Percentiles rank a stretch among this genome's conserved stretches.
Conservation (phyloP, 768 basidiomycete species). For the Tylopilus cervinicoccineus region DNA sequence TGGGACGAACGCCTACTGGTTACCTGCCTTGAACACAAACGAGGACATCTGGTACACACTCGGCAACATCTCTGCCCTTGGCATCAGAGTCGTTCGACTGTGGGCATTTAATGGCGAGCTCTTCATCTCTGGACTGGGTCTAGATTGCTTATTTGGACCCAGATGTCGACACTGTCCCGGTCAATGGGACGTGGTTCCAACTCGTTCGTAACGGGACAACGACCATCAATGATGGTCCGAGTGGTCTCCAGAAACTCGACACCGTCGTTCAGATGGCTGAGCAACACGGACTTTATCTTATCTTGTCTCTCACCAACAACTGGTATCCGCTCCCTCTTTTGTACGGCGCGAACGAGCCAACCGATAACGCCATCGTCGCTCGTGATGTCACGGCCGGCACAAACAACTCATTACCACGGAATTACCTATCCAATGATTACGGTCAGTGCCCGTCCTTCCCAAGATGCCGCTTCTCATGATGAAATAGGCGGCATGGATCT, state of each 20-base stretch:
- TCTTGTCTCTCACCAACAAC: conserved; percentile 59
- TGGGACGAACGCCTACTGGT: conserved; percentile 69
- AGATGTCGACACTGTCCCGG: conserved; percentile 53
- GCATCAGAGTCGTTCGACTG: conserved; percentile 56
- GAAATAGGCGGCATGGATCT: conserved; percentile 59
- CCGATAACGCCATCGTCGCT: conserved; percentile 5
- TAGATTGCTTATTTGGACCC: conserved; percentile 8
- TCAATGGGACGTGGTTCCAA: conserved; percentile 63
- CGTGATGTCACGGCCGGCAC: conserved; percentile 30
- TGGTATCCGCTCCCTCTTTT: conserved; percentile 46
- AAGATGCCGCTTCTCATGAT: conserved; percentile 3
- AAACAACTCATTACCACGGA: conserved; percentile 44
- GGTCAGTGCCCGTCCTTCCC: conserved; percentile 32
- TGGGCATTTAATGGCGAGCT: conserved; percentile 69
- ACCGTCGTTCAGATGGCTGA: conserved; percentile 52
- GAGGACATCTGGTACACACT: conserved; percentile 57
- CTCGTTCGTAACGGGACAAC: conserved; percentile 50
- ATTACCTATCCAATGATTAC: conserved; percentile 59
- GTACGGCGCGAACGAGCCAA: conserved; percentile 15
- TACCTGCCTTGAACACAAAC: conserved; percentile 48
- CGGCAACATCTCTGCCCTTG: conserved; percentile 50
- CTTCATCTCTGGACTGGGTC: neutral
- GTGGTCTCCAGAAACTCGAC: conserved; percentile 62
- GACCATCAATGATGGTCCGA: conserved; percentile 54
- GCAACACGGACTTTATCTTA: conserved; percentile 48